Evolutionary conservation across 1,284 basidiomycete genomes (phyloP), one percentile per base, ranked within the genome.

Genomic region (Somion occarium): DNA sequence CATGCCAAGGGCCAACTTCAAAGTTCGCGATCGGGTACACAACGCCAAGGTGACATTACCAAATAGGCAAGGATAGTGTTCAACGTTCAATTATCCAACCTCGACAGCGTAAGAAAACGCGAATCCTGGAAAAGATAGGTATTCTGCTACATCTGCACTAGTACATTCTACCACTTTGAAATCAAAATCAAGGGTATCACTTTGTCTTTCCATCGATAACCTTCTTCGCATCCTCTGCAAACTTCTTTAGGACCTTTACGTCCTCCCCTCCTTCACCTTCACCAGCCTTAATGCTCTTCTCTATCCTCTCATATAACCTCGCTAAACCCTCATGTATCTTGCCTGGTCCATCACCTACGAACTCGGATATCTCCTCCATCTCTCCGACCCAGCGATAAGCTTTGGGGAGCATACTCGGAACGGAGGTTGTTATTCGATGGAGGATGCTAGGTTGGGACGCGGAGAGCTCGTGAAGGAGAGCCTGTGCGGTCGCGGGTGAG

Each of bases 371-470:
- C 61, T 83, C 83, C 39, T 75, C 67, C 80, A 82, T 82, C 65
- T 83, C 79, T 41, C 72, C 74, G 7, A 76, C 72, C 74, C 75
- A 84, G 46, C 80, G 71, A 58, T 83, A 82, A 13, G 79, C 78
- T 58, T 82, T 83, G 19, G 75, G 77, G 26, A 80, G 61, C 79
- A 80, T 80, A 11, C 61, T 43, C 1, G 77, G 75, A 22, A 82
- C 62, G 12, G 59, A 53, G 34, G 59, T 61, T 2, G 66, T 64
- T 37, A 79, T 64, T 27, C 72, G 69, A 50, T 69, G 60, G 7
- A 82, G 65, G 27, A 76, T 51, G 25, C 53, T 56, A 1, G 76
- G 73, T 57, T 80, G 76, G 18, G 78, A 82, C 24, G 61, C 55
- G 43, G 63, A 56, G 22, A 82, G 65, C 56, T 81, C 79, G 43